Conservation (phyloP, 2,329 filamentous ascomycete genomes). For the Simplicillium sp. region DNA sequence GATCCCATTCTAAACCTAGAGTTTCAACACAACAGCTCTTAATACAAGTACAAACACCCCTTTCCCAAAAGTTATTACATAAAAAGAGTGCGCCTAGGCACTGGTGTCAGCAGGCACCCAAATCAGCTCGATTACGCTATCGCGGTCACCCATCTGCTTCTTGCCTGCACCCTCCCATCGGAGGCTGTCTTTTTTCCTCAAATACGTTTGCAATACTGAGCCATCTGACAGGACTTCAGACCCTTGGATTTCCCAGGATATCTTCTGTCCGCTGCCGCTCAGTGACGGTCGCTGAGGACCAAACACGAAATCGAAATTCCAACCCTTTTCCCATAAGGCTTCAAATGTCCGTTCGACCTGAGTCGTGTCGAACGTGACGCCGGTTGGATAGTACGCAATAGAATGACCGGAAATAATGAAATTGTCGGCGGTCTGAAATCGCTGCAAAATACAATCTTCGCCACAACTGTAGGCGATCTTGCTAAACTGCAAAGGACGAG, state of each 20-base stretch:
- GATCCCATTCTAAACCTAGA: no score
- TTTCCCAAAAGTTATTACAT: no score
- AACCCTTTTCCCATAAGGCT: slow-evolving; percentile 37
- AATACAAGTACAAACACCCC: no score
- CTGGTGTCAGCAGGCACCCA: slow-evolving; percentile 42
- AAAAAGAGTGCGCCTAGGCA: no score
- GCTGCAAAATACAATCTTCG: slow-evolving; percentile 48
- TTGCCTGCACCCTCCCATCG: slow-evolving; percentile 28
- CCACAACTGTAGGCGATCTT: slow-evolving; percentile 51
- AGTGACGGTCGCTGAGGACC: slow-evolving; percentile 38
- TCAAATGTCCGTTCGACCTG: slow-evolving; percentile 45
- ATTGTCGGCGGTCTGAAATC: slow-evolving; percentile 44
- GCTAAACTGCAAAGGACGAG: slow-evolving; percentile 44
- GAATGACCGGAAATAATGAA: slow-evolving; percentile 52
- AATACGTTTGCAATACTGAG: slow-evolving; percentile 42
- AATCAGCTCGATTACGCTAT: slow-evolving; percentile 47
- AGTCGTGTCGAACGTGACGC: slow-evolving; percentile 37
- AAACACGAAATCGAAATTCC: slow-evolving; percentile 42
- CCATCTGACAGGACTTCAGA: slow-evolving; percentile 36
- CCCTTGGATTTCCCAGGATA: slow-evolving; percentile 45
- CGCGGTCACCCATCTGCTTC: slow-evolving; percentile 45
- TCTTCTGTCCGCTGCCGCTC: slow-evolving; percentile 38
- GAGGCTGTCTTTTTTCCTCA: slow-evolving; percentile 35
- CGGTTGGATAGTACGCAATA: slow-evolving; percentile 44
- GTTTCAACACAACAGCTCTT: no score